A percentile compares a stretch with the other conserved stretches of the same genome.
Evolutionary conservation across 1,139 yeast species (phyloP).

Genomic region (Diutina catenulata): DNA sequence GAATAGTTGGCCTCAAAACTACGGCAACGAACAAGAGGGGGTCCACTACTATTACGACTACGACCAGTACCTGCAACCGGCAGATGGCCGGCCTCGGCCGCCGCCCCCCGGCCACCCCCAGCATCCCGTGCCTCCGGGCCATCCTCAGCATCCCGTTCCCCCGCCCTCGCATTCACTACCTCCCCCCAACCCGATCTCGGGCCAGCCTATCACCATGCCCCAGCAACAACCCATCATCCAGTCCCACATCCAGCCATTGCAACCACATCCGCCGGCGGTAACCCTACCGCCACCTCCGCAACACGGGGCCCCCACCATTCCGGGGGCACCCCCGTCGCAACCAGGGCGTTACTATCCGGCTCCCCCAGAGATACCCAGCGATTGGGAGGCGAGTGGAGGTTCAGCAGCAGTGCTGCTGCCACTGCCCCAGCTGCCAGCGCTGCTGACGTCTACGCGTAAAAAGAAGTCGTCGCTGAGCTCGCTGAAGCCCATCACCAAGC

Average conservation of each 20-base stretch:
- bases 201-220: too few relatives aligned
- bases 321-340: not conserved
- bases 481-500: constrained; percentile 11
- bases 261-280: not conserved
- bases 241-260: not conserved
- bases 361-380: not conserved
- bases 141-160: too few relatives aligned
- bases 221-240: not conserved
- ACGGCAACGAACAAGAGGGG: constrained; percentile 3
- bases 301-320: not conserved
- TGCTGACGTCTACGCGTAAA: not conserved
- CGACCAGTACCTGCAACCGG: not conserved
- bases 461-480: not conserved
- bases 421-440: not conserved
- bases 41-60: constrained; percentile 1
- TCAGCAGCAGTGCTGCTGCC: not conserved
- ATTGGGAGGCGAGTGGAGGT: not conserved
- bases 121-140: not conserved
- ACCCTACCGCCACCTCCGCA: not conserved
- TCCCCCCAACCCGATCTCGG: too few relatives aligned
- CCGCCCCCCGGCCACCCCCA: not conserved
- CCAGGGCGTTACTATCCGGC: not conserved
- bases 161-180: too few relatives aligned
- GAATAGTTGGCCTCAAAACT: constrained; percentile 3
- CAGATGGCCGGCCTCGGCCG: not conserved